Evolutionary conservation across 148 eudicot genomes (phyloP), one percentile per base, ranked within the genome.

Genomic region (Beta vulgaris): DNA sequence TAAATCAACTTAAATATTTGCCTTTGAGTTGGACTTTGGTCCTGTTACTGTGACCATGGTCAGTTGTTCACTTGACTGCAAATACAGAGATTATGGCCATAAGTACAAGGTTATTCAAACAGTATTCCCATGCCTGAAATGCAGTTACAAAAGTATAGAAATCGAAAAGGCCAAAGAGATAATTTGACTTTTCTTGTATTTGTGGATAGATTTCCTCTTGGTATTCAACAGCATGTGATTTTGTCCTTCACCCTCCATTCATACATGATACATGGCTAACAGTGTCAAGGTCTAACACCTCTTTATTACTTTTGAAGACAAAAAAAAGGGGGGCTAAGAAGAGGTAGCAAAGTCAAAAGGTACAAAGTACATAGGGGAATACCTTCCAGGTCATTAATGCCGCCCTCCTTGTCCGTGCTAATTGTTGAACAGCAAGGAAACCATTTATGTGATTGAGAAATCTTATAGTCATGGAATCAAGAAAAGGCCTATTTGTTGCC

Each of bases 381-480:
- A 91, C 98, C 98, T 95, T 95, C 90, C 89, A 89, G 65, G 88
- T 92, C 83, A 95, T 78, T 74, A 95, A 82, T 65, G 89, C 72
- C 73, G 99, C 97, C 76, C 88, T 78, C 58, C 99, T 87, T 57
- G 91, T 71, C 79, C 96, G 91, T n/a, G 81, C 89, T 80, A 95
- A 80, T 43, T 74, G 72, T 64, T 85, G 92, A 69, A 80, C 80
- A 36, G 84, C 87, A 78, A 95, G 88, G 48, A 90, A 76, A 76
- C 76, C 63, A 75, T 92, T 90, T 70, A 86, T 82, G 63, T 85
- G 91, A 57, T 81, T 79, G 68, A 95, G 86, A 79, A 92, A 92
- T 75, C 81, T 82, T 69, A 76, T 79, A 68, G 85, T 83, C 77
- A 90, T 68, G 69, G 82, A 67, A 88, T 95, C 96, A 59, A 95